Percentiles rank a stretch among this genome's conserved stretches.
Evolutionary conservation across 208 protist genomes (phyloP).

Genomic region (Trichomonas tenax): DNA sequence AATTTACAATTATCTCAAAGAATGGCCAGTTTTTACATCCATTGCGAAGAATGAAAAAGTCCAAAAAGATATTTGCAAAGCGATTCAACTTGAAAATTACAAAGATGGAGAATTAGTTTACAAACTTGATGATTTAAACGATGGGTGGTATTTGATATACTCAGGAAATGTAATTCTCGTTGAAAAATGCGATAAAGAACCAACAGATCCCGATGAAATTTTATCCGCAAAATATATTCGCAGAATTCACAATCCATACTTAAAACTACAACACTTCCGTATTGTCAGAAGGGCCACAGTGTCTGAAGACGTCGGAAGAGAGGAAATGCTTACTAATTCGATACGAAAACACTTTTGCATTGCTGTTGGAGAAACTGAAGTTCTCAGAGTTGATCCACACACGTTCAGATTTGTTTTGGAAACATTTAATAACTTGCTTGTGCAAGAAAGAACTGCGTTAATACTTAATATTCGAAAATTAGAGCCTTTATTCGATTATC

Average conservation of each 20-base stretch:
- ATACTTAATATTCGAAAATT: background rate
- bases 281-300: background rate
- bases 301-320: background rate
- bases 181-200: background rate
- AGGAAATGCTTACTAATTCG: background rate
- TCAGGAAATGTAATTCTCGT: background rate
- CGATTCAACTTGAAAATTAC: background rate
- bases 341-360: background rate
- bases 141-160: background rate
- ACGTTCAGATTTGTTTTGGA: background rate
- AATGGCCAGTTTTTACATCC: background rate
- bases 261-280: background rate
- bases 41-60: background rate
- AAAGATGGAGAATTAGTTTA: background rate
- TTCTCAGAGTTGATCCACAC: background rate
- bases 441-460: background rate
- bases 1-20: background rate
- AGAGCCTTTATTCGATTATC: background rate
- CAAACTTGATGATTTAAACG: background rate
- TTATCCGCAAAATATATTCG: background rate
- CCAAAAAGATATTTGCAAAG: background rate
- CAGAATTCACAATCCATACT: background rate
- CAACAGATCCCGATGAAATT: background rate
- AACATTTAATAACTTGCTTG: background rate
- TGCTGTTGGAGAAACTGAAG: background rate